Evolutionary conservation across 2,329 filamentous ascomycete species (phyloP), one percentile per base, ranked within the genome.

Genomic region (Colletotrichum coccodes): DNA sequence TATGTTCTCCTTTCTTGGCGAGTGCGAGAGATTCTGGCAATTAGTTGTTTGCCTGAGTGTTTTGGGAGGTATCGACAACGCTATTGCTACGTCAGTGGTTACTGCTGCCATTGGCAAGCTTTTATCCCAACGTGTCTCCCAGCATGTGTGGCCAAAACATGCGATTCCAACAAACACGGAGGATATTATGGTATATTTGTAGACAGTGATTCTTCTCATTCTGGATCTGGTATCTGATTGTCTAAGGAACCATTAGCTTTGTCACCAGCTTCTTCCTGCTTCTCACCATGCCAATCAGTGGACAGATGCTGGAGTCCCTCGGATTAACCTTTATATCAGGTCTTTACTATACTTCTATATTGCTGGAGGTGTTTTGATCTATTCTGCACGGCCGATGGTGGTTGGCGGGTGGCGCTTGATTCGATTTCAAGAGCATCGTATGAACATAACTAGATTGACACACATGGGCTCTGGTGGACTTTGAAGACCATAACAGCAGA

Each of bases 21-120:
- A 86, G 61, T 86, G 84, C 70, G 75, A 73, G 18, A 62, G 72
- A 18, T 86, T 86, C 73, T 85, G 82, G 83, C 83, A 86, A 6
- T 85, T 86, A 34, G 74, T 85, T 38, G 75, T 85, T 3, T 76
- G 78, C 0, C 76, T 84, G 12, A 82, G 84, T 3, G 58, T 83
- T 1, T 80, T 81, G 44, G 76, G 81, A 6, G 83, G 84, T 2
- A 61, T 84, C 3, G 82, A 83, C 0, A 78, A 75, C 21, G 80
- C 82, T 8, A 73, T 80, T 28, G 70, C 80, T 2, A 81, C 80
- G 62, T 75, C 78, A 5, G 77, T 81, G 0, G 73, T 73, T 36
- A 71, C 80, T 9, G 75, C 77, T n/a, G 66, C 76, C 3, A 73
- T 80, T 12, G 77, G 73, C 7, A 78, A 80, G 53, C 71, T 73